phyloP scores from a whole-genome alignment of 139 green algal genomes.

The Trebouxia sp. region DNA sequence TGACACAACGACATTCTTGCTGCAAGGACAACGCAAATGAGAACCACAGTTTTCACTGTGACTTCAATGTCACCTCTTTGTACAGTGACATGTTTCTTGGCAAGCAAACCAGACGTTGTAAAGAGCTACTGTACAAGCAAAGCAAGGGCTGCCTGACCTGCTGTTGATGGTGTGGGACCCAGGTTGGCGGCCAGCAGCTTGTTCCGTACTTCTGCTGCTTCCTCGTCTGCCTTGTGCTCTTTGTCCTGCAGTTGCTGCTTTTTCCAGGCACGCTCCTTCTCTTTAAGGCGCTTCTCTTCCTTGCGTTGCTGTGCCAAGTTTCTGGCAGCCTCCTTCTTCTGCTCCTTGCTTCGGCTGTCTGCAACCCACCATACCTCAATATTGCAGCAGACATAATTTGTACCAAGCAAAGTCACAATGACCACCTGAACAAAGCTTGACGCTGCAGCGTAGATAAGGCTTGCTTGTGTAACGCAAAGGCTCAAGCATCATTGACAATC shows the following conservation, averaged over 20 bases:
- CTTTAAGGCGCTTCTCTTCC: not conserved
- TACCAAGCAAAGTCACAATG: too few species aligned
- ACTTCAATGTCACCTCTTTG: too few species aligned
- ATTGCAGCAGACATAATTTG: too few species aligned
- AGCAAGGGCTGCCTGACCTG: not conserved
- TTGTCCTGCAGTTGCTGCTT: not conserved
- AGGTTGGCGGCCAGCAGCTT: not conserved
- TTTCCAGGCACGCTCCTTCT: not conserved
- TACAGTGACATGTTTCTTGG: too few species aligned
- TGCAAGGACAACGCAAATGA: too few species aligned
- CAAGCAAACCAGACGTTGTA: not conserved
- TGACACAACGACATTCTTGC: too few species aligned
- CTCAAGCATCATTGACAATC: too few species aligned
- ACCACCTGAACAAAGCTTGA: too few species aligned
- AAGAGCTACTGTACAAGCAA: too few species aligned
- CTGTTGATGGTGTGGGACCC: not conserved
- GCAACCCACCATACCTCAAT: not conserved
- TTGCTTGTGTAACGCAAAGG: too few species aligned
- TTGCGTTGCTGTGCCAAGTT: not conserved
- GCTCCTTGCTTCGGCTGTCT: slow-evolving; percentile 5
- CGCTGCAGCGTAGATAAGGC: too few species aligned
- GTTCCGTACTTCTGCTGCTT: not conserved
- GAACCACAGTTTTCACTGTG: too few species aligned
- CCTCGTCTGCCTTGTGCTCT: not conserved
- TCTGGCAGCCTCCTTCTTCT: not conserved